Evolutionary conservation across 2,329 filamentous ascomycete genomes (phyloP), one percentile per base, ranked within the genome.

Genomic region (Colletotrichum sp.): DNA sequence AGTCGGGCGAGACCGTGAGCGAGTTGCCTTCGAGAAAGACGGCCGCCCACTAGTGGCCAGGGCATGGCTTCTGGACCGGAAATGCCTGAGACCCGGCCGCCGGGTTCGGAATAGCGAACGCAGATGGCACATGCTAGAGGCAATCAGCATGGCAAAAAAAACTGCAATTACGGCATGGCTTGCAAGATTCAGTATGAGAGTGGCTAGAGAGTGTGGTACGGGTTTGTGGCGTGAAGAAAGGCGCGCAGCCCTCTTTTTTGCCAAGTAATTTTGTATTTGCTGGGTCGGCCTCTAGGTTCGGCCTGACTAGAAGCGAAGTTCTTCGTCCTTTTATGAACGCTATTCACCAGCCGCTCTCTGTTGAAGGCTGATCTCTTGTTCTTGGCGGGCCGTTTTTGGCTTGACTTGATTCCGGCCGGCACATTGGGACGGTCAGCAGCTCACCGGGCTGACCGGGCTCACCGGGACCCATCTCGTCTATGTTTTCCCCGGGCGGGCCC

Each of bases 301-400:
- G 62, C 62, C 64, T 65, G 70, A 68, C 70, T 76, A 74, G 65
- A 74, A 74, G 71, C 60, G 36, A 65, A 69, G 16, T 57, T 63
- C 39, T 55, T 59, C 34, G 30, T 69, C 21, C 59, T 39, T 21
- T 28, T 49, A 18, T 49, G 21, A 68, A 39, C 65, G 28, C 39
- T 65, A 69, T 65, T 65, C 71, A 65, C 34, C 59, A 76, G 70
- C 74, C 74, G 64, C 66, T 69, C 71, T 74, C 44, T 76, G 74
- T 76, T 76, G 74, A 76, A 76, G 74, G 74, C 74, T 76, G 74
- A 65, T 69, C n/a, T 76, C 32, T 69, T 72, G 36, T 34, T 62
- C 70, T 69, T 76, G 74, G 74, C 70, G 64, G 70, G 36, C 74
- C 71, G 65, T 34, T 74, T 74, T 65, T 64, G 70, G 71, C 65